These are phyloP conservation scores for Mesotaenium endlicherianum DNA, from an alignment of 139 green algal species.

Conservation along the genomic window DNA sequence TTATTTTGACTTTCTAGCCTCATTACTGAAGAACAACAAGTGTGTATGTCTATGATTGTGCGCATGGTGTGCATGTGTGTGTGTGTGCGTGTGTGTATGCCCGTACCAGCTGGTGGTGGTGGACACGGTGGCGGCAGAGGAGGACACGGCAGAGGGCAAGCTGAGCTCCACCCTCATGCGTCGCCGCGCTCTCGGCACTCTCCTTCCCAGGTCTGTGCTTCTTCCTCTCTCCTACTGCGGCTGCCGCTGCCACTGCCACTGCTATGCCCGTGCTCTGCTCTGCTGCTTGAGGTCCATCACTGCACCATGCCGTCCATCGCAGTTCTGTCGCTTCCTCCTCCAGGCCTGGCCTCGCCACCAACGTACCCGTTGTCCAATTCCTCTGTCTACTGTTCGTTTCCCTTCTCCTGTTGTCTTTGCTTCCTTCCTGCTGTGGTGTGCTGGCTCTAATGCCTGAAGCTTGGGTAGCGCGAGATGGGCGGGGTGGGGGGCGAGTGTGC, in stretches of 20 bases:
- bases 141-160: not conserved
- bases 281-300: too few species aligned
- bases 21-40: too few species aligned
- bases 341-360: too few species aligned
- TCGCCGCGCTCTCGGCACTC: slow-evolving; percentile 13
- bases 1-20: too few species aligned
- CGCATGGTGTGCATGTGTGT: not conserved
- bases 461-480: too few species aligned
- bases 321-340: too few species aligned
- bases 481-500: too few species aligned
- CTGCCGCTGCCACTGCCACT: not conserved
- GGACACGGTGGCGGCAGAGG: not conserved
- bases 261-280: not conserved
- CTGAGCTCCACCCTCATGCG: slow-evolving; percentile 32
- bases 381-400: not conserved
- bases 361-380: not conserved
- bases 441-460: too few species aligned
- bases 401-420: not conserved
- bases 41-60: too few species aligned
- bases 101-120: slow-evolving; percentile 2
- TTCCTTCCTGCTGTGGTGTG: too few species aligned
- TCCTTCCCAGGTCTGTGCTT: slow-evolving; percentile 2
- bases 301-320: too few species aligned
- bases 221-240: too few species aligned
- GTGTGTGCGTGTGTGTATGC: not conserved